Evolutionary conservation across 192 early-diverging fungal genomes (phyloP), one percentile per base, ranked within the genome.

Genomic region (Rhizoclosmatium sp.): DNA sequence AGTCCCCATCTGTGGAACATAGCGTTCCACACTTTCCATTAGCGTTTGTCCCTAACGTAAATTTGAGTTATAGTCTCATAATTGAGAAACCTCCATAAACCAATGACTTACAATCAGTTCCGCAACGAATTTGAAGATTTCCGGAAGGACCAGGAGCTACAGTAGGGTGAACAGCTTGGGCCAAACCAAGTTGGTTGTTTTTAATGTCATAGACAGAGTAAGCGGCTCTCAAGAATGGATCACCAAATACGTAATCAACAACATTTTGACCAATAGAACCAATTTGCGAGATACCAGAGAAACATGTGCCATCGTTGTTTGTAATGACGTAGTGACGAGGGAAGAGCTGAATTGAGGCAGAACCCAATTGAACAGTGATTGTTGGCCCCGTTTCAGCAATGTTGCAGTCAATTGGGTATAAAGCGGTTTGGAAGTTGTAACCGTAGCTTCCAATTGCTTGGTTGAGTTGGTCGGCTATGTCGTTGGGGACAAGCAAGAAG

Each of bases 171-270:
- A 76, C 56, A 51, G 78, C 75, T 62, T 59, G 56, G 21, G 78
- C 78, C 41, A 80, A 80, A 19, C 79, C 79, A 21, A 80, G 9
- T 4, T 74, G 59, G 9, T 39, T 47, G 49, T 82, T 83, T 45
- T 64, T 65, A 56, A 77, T 84, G 66, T 84, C 83, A 67, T 73
- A 84, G 69, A 84, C 80, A 31, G 83, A 82, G 62, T 84, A 84
- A 48, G 69, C 84, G 1, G 47, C 46, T n/a, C 83, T 47, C 23
- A 80, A 49, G 49, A 83, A 84, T 40, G 78, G 64, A 49, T 85
- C 77, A 10, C 83, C 83, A 81, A 84, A 74, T 56, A 83, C 81
- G 21, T 58, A 58, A 16, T 12, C 59, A 70, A 19, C 19, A 10
- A 7, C 67, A 42, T 47, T 39, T 16, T 12, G 14, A 12, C 14